phyloP scores from a whole-genome alignment of 768 basidiomycete species.

The Kwoniella dejecticola region DNA sequence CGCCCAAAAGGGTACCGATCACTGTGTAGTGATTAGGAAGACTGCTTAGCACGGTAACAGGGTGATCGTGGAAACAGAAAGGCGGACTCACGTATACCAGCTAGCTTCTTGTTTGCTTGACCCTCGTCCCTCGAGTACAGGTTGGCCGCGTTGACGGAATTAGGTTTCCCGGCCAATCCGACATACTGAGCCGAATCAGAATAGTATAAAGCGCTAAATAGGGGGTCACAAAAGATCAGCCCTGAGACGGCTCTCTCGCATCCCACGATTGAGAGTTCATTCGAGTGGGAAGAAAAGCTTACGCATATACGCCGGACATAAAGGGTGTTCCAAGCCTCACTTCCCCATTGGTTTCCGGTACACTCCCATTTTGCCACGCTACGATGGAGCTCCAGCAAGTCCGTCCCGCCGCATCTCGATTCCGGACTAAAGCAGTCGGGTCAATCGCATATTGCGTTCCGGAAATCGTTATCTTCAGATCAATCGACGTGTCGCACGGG shows the following conservation, averaged over 20 bases:
- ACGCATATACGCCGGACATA: conserved; percentile 50
- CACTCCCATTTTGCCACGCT: conserved; percentile 47
- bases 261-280: too few relatives aligned
- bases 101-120: conserved; percentile 32
- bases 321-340: conserved; percentile 53
- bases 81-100: conserved; percentile 39
- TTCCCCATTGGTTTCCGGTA: conserved; percentile 42
- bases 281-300: conserved; percentile 21
- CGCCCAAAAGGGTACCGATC: conserved; percentile 70
- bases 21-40: conserved; percentile 59
- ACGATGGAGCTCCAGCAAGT: conserved; percentile 47
- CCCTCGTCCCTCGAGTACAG: conserved; percentile 19
- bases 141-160: conserved; percentile 39
- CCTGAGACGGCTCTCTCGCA: background rate
- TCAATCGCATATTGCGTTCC: conserved; percentile 40
- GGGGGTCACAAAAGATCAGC: background rate
- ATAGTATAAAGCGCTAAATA: conserved; percentile 39
- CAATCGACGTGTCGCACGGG: conserved; percentile 46
- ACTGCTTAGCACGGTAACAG: too few relatives aligned
- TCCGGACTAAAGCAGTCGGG: conserved; percentile 40
- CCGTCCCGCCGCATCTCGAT: conserved; percentile 18
- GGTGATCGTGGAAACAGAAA: too few relatives aligned
- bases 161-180: conserved; percentile 52
- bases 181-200: conserved; percentile 36
- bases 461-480: conserved; percentile 42